phyloP scores from a whole-genome alignment of 257 asterid species.

The Penstemon barbatus region DNA sequence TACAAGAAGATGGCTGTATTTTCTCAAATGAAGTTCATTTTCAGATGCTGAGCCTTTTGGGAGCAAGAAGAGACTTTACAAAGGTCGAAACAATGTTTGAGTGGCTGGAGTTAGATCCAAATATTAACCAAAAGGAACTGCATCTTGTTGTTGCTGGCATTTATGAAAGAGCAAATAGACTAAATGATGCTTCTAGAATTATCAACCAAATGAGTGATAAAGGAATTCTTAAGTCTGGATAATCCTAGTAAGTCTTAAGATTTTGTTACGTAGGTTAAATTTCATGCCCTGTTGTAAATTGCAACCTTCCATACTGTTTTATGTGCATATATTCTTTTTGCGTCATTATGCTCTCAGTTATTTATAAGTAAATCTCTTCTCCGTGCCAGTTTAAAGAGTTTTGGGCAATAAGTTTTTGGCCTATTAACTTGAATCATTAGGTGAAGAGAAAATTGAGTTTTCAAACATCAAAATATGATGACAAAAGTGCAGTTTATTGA shows the following conservation, averaged over 20 bases:
- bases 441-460: not conserved
- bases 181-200: constrained; percentile 71
- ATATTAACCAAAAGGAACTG: constrained; percentile 81
- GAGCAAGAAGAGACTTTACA: constrained; percentile 61
- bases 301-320: constrained; percentile 2
- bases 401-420: too few relatives aligned
- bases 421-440: too few relatives aligned
- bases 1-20: constrained; percentile 77
- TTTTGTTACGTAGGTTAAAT: constrained; percentile 14
- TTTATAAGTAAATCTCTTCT: too few relatives aligned
- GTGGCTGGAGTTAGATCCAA: constrained; percentile 54
- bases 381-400: too few relatives aligned
- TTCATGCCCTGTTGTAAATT: constrained; percentile 29
- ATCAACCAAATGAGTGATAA: constrained; percentile 62
- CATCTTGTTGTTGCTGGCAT: constrained; percentile 75
- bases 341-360: not conserved
- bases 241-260: not conserved
- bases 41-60: constrained; percentile 85
- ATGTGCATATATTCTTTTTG: constrained; percentile 19
- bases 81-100: constrained; percentile 59
- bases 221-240: constrained; percentile 36
- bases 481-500: not conserved
- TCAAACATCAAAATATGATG: not conserved
- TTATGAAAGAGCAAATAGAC: constrained; percentile 79
- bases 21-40: constrained; percentile 81